Percentiles rank a stretch among this genome's conserved stretches.
These are phyloP conservation scores for Penicillium desertorum DNA, from an alignment of 495 filamentous ascomycete genomes.

Conservation along the genomic window DNA sequence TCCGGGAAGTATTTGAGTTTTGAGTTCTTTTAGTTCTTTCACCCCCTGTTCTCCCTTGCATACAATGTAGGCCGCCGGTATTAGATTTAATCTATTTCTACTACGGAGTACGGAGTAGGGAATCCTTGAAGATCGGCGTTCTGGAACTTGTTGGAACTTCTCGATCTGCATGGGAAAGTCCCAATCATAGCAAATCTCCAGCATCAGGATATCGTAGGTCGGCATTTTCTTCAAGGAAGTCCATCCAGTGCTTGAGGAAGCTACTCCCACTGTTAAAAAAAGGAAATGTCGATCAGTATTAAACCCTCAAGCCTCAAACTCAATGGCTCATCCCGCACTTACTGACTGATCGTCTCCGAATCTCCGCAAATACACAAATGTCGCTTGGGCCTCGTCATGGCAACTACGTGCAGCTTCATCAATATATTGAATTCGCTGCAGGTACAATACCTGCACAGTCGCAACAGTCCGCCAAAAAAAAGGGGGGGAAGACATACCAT, in stretches of 20 bases:
- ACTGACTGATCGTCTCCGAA: slow-evolving; percentile 85
- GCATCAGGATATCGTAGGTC: slow-evolving; percentile 83
- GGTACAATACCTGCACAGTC: not conserved
- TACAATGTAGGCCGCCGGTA: not conserved
- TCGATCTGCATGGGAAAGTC: not conserved
- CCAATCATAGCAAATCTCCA: slow-evolving; percentile 48
- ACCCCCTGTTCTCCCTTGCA: too few species aligned
- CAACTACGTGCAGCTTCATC: slow-evolving; percentile 54
- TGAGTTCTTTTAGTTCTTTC: not conserved
- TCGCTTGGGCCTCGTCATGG: slow-evolving; percentile 90
- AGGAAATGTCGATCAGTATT: slow-evolving; percentile 5
- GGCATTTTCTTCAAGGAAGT: slow-evolving; percentile 77
- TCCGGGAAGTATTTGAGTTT: not conserved
- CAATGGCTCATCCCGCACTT: slow-evolving; percentile 31
- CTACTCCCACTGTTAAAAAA: slow-evolving; percentile 60
- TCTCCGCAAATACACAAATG: slow-evolving; percentile 91
- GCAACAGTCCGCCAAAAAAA: not conserved
- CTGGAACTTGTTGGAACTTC: slow-evolving; percentile 1
- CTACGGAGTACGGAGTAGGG: too few species aligned
- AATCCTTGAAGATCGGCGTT: not conserved
- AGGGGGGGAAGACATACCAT: slow-evolving; percentile 58
- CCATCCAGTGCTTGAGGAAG: slow-evolving; percentile 89
- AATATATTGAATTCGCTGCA: slow-evolving; percentile 8
- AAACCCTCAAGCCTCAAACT: not conserved
- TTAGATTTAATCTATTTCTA: slow-evolving; percentile 2